Evolutionary conservation across 2,329 filamentous ascomycete species (phyloP).

Genomic region (Zarea fungicola): DNA sequence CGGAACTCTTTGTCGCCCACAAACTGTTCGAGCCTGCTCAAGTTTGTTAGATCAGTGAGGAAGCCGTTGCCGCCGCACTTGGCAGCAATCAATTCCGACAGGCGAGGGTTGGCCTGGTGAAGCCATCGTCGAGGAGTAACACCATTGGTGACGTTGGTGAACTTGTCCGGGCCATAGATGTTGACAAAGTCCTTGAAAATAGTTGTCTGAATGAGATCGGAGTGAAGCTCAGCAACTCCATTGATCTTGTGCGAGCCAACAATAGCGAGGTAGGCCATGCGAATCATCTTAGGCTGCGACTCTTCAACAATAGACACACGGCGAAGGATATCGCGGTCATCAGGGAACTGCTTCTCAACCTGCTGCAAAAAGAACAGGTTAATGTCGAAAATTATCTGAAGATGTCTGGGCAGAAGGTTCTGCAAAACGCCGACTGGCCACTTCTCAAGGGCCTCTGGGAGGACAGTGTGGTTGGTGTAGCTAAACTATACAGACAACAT

Average conservation of each 20-base stretch:
- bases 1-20: slow-evolving; percentile 85
- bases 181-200: slow-evolving; percentile 98
- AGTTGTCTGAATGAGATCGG: slow-evolving; percentile 96
- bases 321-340: slow-evolving; percentile 77
- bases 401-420: slow-evolving; percentile 85
- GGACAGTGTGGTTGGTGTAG: slow-evolving; percentile 97
- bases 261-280: slow-evolving; percentile 93
- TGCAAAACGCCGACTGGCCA: slow-evolving; percentile 94
- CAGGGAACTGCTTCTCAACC: slow-evolving; percentile 86
- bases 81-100: slow-evolving; percentile 87
- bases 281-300: slow-evolving; percentile 93
- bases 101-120: slow-evolving; percentile 89
- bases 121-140: slow-evolving; percentile 95
- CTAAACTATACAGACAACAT: slow-evolving; percentile 69
- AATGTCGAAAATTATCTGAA: slow-evolving; percentile 98
- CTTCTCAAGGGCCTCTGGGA: slow-evolving; percentile 95
- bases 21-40: slow-evolving; percentile 81
- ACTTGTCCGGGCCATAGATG: slow-evolving; percentile 94
- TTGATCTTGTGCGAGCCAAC: slow-evolving; percentile 99
- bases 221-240: slow-evolving; percentile 94
- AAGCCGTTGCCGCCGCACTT: slow-evolving; percentile 81
- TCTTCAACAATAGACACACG: slow-evolving; percentile 98
- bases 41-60: slow-evolving; percentile 80
- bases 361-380: slow-evolving; percentile 88
- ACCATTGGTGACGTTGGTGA: slow-evolving; percentile 97